Conservation (phyloP, 805 yeast genomes). For the Cyberlindnera sargentensis region DNA sequence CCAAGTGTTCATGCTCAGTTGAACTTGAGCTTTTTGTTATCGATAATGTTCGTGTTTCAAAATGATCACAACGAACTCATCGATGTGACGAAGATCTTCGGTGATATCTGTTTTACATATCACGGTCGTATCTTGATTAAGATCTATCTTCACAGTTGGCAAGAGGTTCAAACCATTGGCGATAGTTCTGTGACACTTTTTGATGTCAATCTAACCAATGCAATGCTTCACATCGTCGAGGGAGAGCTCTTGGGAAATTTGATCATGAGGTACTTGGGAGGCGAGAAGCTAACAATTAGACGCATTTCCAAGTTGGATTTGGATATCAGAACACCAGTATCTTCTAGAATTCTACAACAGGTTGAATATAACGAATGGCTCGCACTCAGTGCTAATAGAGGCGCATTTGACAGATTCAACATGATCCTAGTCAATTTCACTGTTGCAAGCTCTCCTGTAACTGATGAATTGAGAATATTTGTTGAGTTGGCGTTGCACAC, state of each 20-base stretch:
- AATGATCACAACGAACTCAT: conserved; percentile 8
- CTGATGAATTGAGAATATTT: conserved; percentile 21
- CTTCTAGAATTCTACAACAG: conserved; percentile 16
- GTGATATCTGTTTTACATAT: conserved; percentile 10
- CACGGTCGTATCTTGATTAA: conserved; percentile 9
- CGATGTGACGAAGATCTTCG: conserved; percentile 7
- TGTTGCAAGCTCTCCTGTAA: conserved; percentile 24
- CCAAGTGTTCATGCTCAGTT: conserved; percentile 4
- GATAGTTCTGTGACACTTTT: not conserved
- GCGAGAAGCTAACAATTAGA: conserved; percentile 4
- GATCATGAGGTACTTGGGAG: conserved; percentile 3
- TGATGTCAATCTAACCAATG: not conserved
- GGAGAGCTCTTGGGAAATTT: conserved; percentile 7
- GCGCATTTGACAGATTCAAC: conserved; percentile 2
- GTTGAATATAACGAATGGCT: conserved; percentile 5
- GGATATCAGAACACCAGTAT: conserved; percentile 19
- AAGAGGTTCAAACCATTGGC: conserved; percentile 9
- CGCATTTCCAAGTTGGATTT: conserved; percentile 12
- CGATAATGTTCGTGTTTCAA: conserved; percentile 4
- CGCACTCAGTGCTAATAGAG: conserved; percentile 1
- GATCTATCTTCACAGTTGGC: conserved; percentile 18
- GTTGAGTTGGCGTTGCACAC: conserved; percentile 28
- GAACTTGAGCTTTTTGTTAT: conserved; percentile 1
- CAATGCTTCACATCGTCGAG: conserved; percentile 18
- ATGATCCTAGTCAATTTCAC: conserved; percentile 11